Evolutionary conservation across 2,329 filamentous ascomycete genomes (phyloP).

Genomic region (Fusarium sambucinum): DNA sequence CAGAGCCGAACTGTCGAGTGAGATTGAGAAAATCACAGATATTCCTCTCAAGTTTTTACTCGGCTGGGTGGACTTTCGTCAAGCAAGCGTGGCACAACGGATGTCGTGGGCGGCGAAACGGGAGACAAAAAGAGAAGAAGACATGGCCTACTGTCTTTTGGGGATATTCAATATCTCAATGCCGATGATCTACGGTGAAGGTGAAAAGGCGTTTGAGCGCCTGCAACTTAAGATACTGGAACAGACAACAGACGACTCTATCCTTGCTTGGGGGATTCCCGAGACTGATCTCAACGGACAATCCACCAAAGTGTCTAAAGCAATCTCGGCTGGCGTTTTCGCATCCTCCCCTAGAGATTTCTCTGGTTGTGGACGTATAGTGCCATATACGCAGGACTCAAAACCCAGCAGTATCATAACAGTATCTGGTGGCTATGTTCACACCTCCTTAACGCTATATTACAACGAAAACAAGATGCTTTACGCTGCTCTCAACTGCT

Average conservation of each 20-base stretch:
- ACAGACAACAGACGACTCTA: constrained; percentile 11
- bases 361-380: not conserved
- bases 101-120: constrained; percentile 18
- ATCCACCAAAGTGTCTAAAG: rapidly evolving
- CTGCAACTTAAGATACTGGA: constrained; percentile 13
- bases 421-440: constrained; percentile 6
- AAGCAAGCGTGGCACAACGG: constrained; percentile 11
- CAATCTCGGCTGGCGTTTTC: not conserved
- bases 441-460: not conserved
- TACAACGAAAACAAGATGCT: too few species aligned
- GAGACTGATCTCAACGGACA: too few species aligned
- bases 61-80: constrained; percentile 1
- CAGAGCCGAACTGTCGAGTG: not conserved
- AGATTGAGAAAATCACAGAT: not conserved
- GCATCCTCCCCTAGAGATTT: constrained; percentile 7
- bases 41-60: not conserved
- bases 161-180: constrained; percentile 7
- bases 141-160: constrained; percentile 10
- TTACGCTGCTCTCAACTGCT: not conserved
- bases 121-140: constrained; percentile 10
- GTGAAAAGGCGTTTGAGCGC: not conserved
- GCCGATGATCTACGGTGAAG: constrained; percentile 15
- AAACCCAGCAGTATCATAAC: not conserved
- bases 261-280: constrained; percentile 3
- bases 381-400: not conserved